phyloP scores from a whole-genome alignment of 805 yeast genomes.

The Candida coquimbonensis region DNA sequence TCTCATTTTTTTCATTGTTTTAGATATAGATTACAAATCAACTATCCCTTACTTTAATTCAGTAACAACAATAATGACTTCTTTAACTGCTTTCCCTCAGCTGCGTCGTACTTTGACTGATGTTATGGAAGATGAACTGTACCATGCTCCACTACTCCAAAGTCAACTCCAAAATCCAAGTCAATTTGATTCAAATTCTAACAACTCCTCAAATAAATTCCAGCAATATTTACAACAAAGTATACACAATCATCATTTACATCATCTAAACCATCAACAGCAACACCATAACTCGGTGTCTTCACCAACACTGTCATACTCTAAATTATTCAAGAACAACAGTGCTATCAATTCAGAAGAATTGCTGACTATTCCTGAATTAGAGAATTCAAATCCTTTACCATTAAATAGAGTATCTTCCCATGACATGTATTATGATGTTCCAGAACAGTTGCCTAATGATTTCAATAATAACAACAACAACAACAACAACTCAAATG shows the following conservation, averaged over 20 bases:
- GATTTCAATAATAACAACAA: slow-evolving; percentile 5
- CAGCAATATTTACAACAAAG: background rate
- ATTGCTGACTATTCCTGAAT: slow-evolving; percentile 20
- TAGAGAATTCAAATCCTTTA: slow-evolving; percentile 6
- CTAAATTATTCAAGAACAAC: slow-evolving; percentile 14
- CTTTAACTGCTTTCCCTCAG: slow-evolving; percentile 41
- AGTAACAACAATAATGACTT: slow-evolving; percentile 31
- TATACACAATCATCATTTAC: background rate
- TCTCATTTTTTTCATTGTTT: too few relatives aligned
- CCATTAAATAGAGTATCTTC: slow-evolving; percentile 3
- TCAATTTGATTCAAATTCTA: too few relatives aligned
- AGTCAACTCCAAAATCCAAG: background rate
- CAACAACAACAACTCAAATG: too few relatives aligned
- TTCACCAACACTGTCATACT: background rate
- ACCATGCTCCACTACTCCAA: slow-evolving; percentile 24
- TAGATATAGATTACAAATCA: too few relatives aligned
- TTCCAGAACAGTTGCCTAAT: slow-evolving; percentile 14
- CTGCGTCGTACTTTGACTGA: slow-evolving; percentile 49
- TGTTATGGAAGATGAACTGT: slow-evolving; percentile 54
- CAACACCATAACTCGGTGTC: background rate
- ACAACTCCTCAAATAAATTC: slow-evolving; percentile 7
- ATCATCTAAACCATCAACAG: too few relatives aligned
- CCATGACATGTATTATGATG: slow-evolving; percentile 20
- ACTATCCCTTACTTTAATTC: too few relatives aligned
- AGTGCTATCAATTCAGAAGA: slow-evolving; percentile 20